These are phyloP conservation scores for Ormosia semicastrata DNA, from an alignment of 306 rosid species.

Conservation along the genomic window DNA sequence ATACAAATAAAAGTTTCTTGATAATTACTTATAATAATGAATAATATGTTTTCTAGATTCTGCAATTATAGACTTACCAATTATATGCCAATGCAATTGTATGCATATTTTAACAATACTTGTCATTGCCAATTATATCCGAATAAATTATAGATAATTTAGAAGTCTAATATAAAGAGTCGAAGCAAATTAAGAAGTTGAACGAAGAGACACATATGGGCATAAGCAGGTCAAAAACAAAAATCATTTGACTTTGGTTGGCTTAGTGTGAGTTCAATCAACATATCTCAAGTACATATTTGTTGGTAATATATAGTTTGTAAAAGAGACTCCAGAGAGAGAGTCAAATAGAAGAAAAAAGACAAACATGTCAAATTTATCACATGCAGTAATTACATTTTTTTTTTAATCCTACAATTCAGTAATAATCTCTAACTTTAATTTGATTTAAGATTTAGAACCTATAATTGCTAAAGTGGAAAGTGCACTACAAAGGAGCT, in stretches of 20 bases:
- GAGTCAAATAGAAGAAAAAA: not conserved
- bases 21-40: not conserved
- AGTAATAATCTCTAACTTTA: not conserved
- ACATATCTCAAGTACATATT: not conserved
- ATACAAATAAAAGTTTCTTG: not conserved
- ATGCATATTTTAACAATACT: not conserved
- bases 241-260: not conserved
- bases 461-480: not conserved
- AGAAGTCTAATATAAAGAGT: not conserved
- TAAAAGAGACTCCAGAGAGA: not conserved
- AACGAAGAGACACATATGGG: not conserved
- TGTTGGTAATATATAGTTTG: not conserved
- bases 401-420: slow-evolving; percentile 1
- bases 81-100: not conserved
- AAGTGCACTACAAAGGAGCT: not conserved
- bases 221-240: not conserved
- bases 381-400: not conserved
- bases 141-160: not conserved
- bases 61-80: not conserved
- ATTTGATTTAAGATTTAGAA: not conserved
- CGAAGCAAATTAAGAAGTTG: not conserved
- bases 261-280: not conserved
- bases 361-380: slow-evolving; percentile 9
- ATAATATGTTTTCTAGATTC: slow-evolving; percentile 6
- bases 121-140: not conserved